Conservation (phyloP, 495 filamentous ascomycete species). For the Trichoderma asperelloides region DNA sequence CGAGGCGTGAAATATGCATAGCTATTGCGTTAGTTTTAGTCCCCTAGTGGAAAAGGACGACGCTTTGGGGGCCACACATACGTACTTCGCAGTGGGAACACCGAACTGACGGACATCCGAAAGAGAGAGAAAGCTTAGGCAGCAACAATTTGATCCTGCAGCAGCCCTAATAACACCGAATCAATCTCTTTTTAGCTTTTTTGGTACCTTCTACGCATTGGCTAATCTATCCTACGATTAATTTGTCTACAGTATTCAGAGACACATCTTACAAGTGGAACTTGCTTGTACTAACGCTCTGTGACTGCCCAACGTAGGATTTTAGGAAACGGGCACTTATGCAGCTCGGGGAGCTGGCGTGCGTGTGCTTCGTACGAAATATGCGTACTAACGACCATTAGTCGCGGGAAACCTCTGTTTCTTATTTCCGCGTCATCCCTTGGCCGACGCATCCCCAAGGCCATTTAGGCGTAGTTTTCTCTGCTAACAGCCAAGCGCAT, state of each 20-base stretch:
- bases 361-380: neutral
- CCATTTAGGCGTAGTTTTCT: neutral
- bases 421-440: neutral
- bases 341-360: neutral
- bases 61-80: neutral
- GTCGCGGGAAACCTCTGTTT: neutral
- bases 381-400: neutral
- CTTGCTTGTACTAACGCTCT: neutral
- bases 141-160: too few relatives aligned
- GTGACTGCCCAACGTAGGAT: neutral
- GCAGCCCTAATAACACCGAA: neutral
- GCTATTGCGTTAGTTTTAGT: neutral
- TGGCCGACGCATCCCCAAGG: neutral
- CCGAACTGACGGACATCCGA: neutral
- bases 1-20: neutral
- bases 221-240: too few relatives aligned
- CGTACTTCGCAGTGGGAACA: neutral
- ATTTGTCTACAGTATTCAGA: too few relatives aligned
- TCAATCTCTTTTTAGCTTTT: too few relatives aligned
- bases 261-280: too few relatives aligned
- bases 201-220: too few relatives aligned
- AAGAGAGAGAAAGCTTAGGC: neutral
- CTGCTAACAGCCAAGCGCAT: neutral
- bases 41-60: neutral
- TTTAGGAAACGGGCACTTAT: neutral